phyloP scores from a whole-genome alignment of 495 filamentous ascomycete species.

The Cenococcum geophilum region DNA sequence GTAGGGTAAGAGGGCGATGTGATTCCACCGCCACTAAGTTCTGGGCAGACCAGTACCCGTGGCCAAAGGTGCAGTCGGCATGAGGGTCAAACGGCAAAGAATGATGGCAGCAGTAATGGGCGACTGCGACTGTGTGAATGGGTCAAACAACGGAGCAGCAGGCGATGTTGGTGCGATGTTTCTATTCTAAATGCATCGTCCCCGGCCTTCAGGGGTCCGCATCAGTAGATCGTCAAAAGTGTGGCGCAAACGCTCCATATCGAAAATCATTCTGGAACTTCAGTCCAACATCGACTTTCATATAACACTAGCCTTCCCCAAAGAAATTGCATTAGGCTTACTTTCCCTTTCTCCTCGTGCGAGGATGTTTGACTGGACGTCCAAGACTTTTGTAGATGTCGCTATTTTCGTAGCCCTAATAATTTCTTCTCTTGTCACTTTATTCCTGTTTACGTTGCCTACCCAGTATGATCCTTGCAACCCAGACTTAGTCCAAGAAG shows the following conservation, averaged over 20 bases:
- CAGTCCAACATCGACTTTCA: background rate
- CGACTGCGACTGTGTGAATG: background rate
- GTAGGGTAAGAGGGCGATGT: slow-evolving; percentile 1
- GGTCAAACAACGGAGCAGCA: background rate
- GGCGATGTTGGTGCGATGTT: slow-evolving; percentile 5
- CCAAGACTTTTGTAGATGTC: slow-evolving; percentile 8
- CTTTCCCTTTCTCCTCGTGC: background rate
- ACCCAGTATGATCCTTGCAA: slow-evolving; percentile 23
- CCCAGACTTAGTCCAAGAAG: slow-evolving; percentile 8
- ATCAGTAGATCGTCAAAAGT: background rate
- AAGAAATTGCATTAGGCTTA: background rate
- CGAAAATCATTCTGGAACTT: background rate
- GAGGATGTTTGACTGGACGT: background rate
- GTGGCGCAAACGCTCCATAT: background rate
- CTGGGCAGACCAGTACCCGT: slow-evolving; percentile 19
- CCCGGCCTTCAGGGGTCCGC: background rate
- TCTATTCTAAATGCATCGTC: background rate
- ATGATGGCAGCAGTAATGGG: background rate
- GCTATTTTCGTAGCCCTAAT: slow-evolving; percentile 11
- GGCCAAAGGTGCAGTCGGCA: slow-evolving; percentile 2
- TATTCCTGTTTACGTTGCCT: slow-evolving; percentile 25
- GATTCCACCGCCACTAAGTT: background rate
- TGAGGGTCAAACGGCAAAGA: background rate
- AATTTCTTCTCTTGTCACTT: slow-evolving; percentile 17
- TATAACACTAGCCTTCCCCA: background rate